Evolutionary conservation across 2,329 filamentous ascomycete species (phyloP).

Genomic region (Calcarisporium arbuscula): DNA sequence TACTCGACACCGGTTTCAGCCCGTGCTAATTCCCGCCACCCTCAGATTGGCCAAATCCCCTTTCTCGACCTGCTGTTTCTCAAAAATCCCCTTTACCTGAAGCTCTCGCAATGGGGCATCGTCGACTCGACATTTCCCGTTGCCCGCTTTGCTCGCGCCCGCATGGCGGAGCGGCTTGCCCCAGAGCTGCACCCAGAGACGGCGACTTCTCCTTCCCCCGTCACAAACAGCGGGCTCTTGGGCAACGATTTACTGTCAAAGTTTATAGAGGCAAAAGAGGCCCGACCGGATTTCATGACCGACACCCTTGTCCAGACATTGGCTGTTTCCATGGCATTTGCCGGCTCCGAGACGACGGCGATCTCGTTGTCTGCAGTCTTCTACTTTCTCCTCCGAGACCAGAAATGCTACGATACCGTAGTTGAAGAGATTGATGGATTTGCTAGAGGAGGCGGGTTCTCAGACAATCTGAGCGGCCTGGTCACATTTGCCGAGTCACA

Average conservation of each 20-base stretch:
- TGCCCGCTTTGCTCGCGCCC: constrained; percentile 62
- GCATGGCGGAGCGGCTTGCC: constrained; percentile 62
- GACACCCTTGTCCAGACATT: constrained; percentile 64
- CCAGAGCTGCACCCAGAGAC: too few relatives aligned
- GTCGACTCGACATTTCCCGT: constrained; percentile 66
- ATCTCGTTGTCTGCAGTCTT: constrained; percentile 55
- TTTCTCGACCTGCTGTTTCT: constrained; percentile 62
- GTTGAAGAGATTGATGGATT: constrained; percentile 49
- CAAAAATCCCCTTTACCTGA: constrained; percentile 70
- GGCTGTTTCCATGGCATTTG: constrained; percentile 63
- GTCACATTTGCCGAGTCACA: constrained; percentile 47
- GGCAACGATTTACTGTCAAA: constrained; percentile 69
- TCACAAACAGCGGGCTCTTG: too few relatives aligned
- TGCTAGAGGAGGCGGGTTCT: constrained; percentile 33
- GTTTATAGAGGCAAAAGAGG: constrained; percentile 62
- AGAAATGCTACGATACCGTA: constrained; percentile 38
- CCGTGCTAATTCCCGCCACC: too few relatives aligned
- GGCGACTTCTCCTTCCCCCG: too few relatives aligned
- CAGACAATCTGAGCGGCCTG: too few relatives aligned
- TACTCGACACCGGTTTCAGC: too few relatives aligned
- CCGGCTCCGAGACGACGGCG: constrained; percentile 61
- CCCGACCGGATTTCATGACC: constrained; percentile 65
- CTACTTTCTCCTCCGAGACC: constrained; percentile 55
- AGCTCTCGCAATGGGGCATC: constrained; percentile 60
- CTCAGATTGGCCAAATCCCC: constrained; percentile 69